phyloP scores from a whole-genome alignment of 371 early-diverging fungal genomes.

The Zopfochytrium polystomum region DNA sequence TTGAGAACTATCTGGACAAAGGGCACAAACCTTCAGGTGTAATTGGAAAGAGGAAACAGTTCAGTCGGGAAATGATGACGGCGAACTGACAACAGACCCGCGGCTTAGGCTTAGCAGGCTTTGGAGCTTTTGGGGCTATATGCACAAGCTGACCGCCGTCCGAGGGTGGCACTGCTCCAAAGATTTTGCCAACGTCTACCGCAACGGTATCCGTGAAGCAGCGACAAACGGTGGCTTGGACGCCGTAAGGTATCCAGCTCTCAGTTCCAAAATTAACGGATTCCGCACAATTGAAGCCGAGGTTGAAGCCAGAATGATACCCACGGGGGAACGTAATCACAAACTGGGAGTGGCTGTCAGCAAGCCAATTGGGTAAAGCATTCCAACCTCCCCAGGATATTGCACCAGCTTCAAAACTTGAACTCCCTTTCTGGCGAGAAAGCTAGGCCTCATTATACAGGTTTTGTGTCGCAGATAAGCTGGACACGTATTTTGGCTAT shows the following conservation, averaged over 20 bases:
- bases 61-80: too few relatives aligned
- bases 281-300: conserved; percentile 95
- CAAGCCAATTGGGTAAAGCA: too few relatives aligned
- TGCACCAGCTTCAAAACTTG: conserved; percentile 40
- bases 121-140: too few relatives aligned
- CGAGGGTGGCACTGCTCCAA: conserved; percentile 12
- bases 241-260: conserved; percentile 84
- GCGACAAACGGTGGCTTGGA: conserved; percentile 72
- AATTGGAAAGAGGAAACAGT: too few relatives aligned
- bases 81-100: too few relatives aligned
- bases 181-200: conserved; percentile 70
- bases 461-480: conserved; percentile 94
- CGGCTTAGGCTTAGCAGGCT: too few relatives aligned
- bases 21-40: too few relatives aligned
- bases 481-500: conserved; percentile 71
- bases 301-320: conserved; percentile 93
- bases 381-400: conserved; percentile 44
- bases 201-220: conserved; percentile 83
- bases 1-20: too few relatives aligned
- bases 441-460: conserved; percentile 74
- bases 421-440: conserved; percentile 67
- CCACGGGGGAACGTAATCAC: conserved; percentile 83
- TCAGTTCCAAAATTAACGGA: conserved; percentile 91
- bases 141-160: too few relatives aligned
- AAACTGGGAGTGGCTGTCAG: conserved; percentile 60